phyloP scores from a whole-genome alignment of 371 early-diverging fungal genomes.

The Coemansia sp. region DNA sequence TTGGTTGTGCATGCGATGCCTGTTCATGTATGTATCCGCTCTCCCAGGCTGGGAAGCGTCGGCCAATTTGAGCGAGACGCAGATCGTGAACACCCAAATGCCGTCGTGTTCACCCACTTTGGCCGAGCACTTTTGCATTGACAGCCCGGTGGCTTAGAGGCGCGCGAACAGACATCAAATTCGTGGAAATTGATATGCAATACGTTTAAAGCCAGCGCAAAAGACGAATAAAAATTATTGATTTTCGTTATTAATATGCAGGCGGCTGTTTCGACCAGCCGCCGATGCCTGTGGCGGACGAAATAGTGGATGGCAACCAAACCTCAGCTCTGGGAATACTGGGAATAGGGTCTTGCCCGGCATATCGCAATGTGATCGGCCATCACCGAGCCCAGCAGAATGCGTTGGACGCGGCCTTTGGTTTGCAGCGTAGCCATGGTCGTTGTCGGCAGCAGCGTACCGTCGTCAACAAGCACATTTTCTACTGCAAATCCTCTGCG shows the following conservation, averaged over 20 bases:
- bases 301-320: not conserved
- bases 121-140: not conserved
- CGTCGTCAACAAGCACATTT: conserved; percentile 50
- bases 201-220: not conserved
- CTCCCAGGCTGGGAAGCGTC: no score
- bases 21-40: not conserved
- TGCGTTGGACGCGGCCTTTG: conserved; percentile 40
- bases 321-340: not conserved
- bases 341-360: not conserved
- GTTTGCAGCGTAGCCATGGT: conserved; percentile 55
- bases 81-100: not conserved
- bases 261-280: not conserved
- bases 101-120: not conserved
- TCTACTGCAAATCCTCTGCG: conserved; percentile 45
- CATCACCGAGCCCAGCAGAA: conserved; percentile 46
- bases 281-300: not conserved
- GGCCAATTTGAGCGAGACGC: not conserved
- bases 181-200: not conserved
- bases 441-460: conserved; percentile 46
- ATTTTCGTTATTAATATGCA: not conserved
- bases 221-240: no score
- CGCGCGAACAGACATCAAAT: not conserved
- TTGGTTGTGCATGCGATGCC: not conserved
- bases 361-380: conserved; percentile 46
- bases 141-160: not conserved